Evolutionary conservation across 75 land plant genomes (phyloP), one percentile per base, ranked within the genome.

Genomic region (Cunninghamia lanceolata): DNA sequence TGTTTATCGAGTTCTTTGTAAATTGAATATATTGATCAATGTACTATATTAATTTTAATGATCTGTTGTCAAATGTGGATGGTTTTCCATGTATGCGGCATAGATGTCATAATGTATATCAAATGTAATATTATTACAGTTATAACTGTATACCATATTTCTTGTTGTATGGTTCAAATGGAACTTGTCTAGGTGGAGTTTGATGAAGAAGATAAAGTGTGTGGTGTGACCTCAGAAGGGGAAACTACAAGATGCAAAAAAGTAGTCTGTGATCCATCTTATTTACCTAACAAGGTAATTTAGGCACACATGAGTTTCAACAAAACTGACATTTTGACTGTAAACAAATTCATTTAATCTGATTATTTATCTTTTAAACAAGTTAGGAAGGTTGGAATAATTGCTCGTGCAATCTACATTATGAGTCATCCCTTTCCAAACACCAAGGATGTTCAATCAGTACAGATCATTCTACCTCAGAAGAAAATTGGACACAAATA

Each of bases 381-480:
- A 95, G 96, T 94, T 43, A 86, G 82, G 77, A 93, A 89, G 85
- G 93, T 94, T 50, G 96, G 96, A 82, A 94, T 86, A 81, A 95
- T 94, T 52, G 96, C 95, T 66, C 92, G 96, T 43, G 96, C 95
- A 35, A 94, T 94, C 56, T 94, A 95, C 85, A 91, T 94, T 16
- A 94, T 94, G 96, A 94, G 90, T 71, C 96, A 94, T 83, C 95
- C 95, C n/a, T 95, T 96, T 19, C 97, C 96, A 86, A 89, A 93
- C 73, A 96, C 97, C 50, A 91, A 86, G 71, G 99, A 94, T 83
- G 93, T 96, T 63, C 93, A 91, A 45, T 96, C 97, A 71, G 95
- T 87, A 30, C 99, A 96, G 84, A 91, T 95, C 73, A 96, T 96
- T 74, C 86, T 96, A 35, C 99, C 99, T 16, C 99, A 96, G 76